Base-by-base conservation (phyloP, 1,284 basidiomycete genomes). In the Irpex sp. region DNA sequence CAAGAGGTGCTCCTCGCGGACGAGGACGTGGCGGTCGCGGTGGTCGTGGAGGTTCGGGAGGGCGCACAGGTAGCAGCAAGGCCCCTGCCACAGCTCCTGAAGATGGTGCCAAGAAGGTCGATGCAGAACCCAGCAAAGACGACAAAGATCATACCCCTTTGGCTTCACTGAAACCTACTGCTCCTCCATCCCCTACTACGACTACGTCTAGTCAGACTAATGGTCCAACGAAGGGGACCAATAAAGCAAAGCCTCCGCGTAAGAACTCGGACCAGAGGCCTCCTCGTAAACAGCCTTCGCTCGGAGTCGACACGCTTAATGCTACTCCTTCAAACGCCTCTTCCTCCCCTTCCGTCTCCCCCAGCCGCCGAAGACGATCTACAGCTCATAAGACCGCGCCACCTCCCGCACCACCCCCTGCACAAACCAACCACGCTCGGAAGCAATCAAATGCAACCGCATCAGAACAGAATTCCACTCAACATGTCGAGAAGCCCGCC, bases 21-120 rank as follows among this genome's bases (percentile, higher is more conserved):
- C 71, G 69, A 56, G 71, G 23, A 54, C 52, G 23, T 33, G 18
- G 48, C 10, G 48, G 23, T 23, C 23, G 73, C 56, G 66, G 74
- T 58, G 75, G 78, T 42, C 73, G 74, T 21, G 72, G 72, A 45
- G 71, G 79, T 49, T 73, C 79, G 19, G 74, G 78, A 21, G 68
- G 76, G 57, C 65, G 69, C 36, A 66, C 70, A 42, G 67, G 69
- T 47, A 63, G 68, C 48, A 68, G 67, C 33, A 71, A 71, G 64
- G 71, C 72, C 47, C 67, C 58, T 48, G 39, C 19, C 4, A 16
- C 55, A 33, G 45, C 28, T 49, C 37, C 42, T n/a, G 48, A 61
- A 16, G 45, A 9, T 35, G 65, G 58, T 53, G 48, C 62, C 35
- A 65, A 66, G 49, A 64, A 23, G 23, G 23, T 23, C 23, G 23